Conservation (phyloP, 2,329 filamentous ascomycete species). For the Gyromitra esculenta region DNA sequence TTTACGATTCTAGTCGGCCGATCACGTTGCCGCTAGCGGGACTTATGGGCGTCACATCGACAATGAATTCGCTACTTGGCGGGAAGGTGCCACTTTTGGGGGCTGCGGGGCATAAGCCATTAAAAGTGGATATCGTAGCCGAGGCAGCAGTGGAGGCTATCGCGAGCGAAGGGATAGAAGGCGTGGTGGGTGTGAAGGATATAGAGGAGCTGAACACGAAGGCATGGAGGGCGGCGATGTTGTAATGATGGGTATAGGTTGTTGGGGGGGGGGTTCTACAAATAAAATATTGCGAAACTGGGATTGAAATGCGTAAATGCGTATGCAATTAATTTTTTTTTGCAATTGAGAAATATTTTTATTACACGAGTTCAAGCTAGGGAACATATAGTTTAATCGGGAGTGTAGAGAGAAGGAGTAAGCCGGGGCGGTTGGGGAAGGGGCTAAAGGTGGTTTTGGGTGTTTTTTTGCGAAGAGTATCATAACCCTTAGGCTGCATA, state of each 20-base stretch:
- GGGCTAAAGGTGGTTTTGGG: too few relatives aligned
- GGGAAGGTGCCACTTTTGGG: slow-evolving; percentile 83
- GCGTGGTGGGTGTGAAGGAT: slow-evolving; percentile 78
- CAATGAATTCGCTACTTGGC: slow-evolving; percentile 80
- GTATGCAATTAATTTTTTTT: background rate
- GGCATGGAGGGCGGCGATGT: slow-evolving; percentile 90
- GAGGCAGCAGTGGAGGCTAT: slow-evolving; percentile 90
- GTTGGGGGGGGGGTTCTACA: background rate
- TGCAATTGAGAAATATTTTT: too few relatives aligned
- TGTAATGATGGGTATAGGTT: slow-evolving; percentile 64
- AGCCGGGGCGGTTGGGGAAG: too few relatives aligned
- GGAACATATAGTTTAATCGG: too few relatives aligned
- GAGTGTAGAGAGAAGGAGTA: too few relatives aligned
- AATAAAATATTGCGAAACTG: background rate
- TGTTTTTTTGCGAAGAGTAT: too few relatives aligned
- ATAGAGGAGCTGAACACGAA: slow-evolving; percentile 84
- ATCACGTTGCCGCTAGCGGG: slow-evolving; percentile 87
- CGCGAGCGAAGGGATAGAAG: slow-evolving; percentile 75
- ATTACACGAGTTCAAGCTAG: too few relatives aligned
- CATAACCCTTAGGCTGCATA: too few relatives aligned
- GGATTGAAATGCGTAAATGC: slow-evolving; percentile 9
- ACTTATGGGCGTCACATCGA: slow-evolving; percentile 75
- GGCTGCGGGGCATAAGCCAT: slow-evolving; percentile 81
- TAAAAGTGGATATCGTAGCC: slow-evolving; percentile 86
- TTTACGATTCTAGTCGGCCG: slow-evolving; percentile 84